Evolutionary conservation across 208 protist genomes (phyloP).

Genomic region (Zelonia costaricensis): DNA sequence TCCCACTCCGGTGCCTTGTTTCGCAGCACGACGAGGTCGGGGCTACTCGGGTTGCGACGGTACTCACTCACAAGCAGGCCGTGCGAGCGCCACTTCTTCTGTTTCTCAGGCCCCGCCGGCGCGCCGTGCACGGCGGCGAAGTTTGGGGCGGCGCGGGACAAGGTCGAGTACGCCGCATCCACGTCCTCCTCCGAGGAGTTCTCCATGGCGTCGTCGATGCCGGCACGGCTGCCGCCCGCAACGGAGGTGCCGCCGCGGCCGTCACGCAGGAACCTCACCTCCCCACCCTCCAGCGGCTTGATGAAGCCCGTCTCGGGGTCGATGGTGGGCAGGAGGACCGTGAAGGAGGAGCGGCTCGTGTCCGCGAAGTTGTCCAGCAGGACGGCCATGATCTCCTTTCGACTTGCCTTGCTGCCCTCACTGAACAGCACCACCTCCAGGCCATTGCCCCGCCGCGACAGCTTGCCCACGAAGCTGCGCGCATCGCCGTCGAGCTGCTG

Average conservation of each 20-base stretch:
- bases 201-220: slow-evolving; percentile 26
- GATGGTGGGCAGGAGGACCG: slow-evolving; percentile 49
- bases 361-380: slow-evolving; percentile 30
- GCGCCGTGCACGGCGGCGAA: slow-evolving; percentile 7
- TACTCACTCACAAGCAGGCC: slow-evolving; percentile 27
- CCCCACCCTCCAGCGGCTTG: slow-evolving; percentile 38
- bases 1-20: slow-evolving; percentile 46
- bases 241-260: slow-evolving; percentile 31
- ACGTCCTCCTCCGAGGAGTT: slow-evolving; percentile 31
- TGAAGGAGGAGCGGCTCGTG: slow-evolving; percentile 28
- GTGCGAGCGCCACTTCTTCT: slow-evolving; percentile 28
- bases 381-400: slow-evolving; percentile 42
- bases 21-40: slow-evolving; percentile 37
- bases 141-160: slow-evolving; percentile 12
- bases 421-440: slow-evolving; percentile 47
- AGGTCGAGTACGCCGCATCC: slow-evolving; percentile 7
- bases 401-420: slow-evolving; percentile 33
- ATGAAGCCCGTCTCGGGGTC: slow-evolving; percentile 43
- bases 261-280: slow-evolving; percentile 41
- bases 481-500: slow-evolving; percentile 28
- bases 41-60: slow-evolving; percentile 23
- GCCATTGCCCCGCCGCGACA: slow-evolving; percentile 24
- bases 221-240: slow-evolving; percentile 31
- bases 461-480: slow-evolving; percentile 40
- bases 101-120: not conserved